Percentiles rank a stretch among this genome's conserved stretches.
Evolutionary conservation across 192 early-diverging fungal species (phyloP).

Genomic region (Coemansia biformis): DNA sequence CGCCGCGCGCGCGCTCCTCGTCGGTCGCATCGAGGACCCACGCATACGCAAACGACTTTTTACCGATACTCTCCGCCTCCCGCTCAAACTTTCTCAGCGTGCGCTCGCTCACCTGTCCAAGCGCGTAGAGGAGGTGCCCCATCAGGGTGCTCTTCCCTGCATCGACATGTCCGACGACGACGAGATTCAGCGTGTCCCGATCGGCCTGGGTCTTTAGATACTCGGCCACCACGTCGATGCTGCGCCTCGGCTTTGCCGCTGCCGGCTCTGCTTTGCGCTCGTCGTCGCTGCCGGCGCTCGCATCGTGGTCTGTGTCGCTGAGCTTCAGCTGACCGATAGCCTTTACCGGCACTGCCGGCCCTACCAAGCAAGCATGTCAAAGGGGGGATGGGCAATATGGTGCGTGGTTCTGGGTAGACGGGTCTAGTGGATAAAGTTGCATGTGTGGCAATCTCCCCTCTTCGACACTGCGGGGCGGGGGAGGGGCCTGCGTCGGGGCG

Average conservation of each 20-base stretch:
- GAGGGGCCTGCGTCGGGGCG: no score
- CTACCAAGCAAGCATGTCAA: no score
- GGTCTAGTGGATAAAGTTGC: background rate
- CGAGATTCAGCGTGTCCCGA: slow-evolving; percentile 75
- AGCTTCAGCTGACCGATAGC: slow-evolving; percentile 27
- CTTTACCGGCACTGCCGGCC: no score
- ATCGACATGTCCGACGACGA: slow-evolving; percentile 94
- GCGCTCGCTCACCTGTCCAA: slow-evolving; percentile 85
- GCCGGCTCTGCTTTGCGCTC: slow-evolving; percentile 12
- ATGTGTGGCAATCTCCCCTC: no score
- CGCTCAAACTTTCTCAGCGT: slow-evolving; percentile 82
- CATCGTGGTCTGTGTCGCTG: slow-evolving; percentile 4
- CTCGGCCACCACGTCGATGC: slow-evolving; percentile 38
- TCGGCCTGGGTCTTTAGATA: slow-evolving; percentile 33
- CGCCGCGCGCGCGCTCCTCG: slow-evolving; percentile 81
- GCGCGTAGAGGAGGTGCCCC: slow-evolving; percentile 86
- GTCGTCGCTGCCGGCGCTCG: slow-evolving; percentile 30
- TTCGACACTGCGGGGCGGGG: no score
- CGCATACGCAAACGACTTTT: slow-evolving; percentile 92
- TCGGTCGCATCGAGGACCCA: slow-evolving; percentile 98
- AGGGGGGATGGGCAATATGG: background rate
- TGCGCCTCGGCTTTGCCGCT: slow-evolving; percentile 15
- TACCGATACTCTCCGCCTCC: slow-evolving; percentile 89
- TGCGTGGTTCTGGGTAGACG: background rate
- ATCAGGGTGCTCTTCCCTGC: slow-evolving; percentile 95